Evolutionary conservation across 768 basidiomycete genomes (phyloP), one percentile per base, ranked within the genome.

Genomic region (Hygrocybe punicea): DNA sequence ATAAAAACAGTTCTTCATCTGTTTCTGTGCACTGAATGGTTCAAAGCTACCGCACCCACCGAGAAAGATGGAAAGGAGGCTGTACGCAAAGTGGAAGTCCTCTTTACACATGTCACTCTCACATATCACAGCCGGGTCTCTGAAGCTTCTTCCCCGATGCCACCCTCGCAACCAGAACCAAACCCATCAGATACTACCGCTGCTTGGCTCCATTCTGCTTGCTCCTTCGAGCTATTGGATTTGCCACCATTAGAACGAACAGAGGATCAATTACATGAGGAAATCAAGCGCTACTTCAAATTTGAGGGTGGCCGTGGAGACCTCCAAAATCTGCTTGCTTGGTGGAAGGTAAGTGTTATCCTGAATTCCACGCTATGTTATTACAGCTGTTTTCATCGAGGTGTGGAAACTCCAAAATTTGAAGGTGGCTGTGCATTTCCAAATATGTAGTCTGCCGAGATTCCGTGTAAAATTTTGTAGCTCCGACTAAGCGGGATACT

Each of bases 271-370:
- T 55, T 65, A 16, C 56, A 47, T n/a, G 62, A 62, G 4, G 65
- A 66, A 44, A 39, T 66, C 14, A 51, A 34, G 3, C 56, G 60
- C 19, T 66, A 62, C 54, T 48, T 65, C 11, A 19, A 11, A 2
- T 64, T 66, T 58, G 58, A 64, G 51, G 62, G 40, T 8, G 59
- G 29, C 29, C 29, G 8, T 29, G 29, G 29, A 29, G 29, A 33
- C 11, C 37, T 39, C 6, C 40, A 39, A n/a, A 63, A 63, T 8
- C 66, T 67, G 3, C 59, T 73, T 11, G 24, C 19, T 13, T 71
- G 71, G 71, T 73, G 71, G 69, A 68, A 68, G 68, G 70, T 71
- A 51, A 39, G 60, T 60, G 37, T 33, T 47, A 47, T 60, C 29
- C 29, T 29, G 29, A 9, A 40, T 45, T 54, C 11, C 5, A 39